phyloP scores from a whole-genome alignment of 495 filamentous ascomycete species.

The Delitschia confertaspora region DNA sequence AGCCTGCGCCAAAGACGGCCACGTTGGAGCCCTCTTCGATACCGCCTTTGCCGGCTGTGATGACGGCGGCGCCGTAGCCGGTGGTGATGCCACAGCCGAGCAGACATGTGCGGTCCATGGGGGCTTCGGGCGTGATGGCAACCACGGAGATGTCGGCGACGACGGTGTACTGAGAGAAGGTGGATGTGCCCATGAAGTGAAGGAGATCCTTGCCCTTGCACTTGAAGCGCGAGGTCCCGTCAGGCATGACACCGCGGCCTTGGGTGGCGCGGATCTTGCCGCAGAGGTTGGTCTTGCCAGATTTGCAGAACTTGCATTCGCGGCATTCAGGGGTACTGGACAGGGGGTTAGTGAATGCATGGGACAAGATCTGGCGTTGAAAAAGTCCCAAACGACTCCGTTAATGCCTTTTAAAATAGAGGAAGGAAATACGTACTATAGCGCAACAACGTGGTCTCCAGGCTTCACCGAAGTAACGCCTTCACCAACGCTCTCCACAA shows the following conservation, averaged over 20 bases:
- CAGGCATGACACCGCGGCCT: constrained; percentile 92
- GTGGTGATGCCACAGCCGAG: constrained; percentile 98
- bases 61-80: constrained; percentile 90
- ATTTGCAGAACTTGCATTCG: constrained; percentile 99
- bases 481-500: constrained; percentile 94
- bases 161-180: constrained; percentile 97
- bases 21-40: constrained; percentile 80
- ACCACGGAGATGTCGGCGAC: constrained; percentile 98
- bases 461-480: constrained; percentile 88
- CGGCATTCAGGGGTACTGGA: constrained; percentile 85
- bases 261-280: constrained; percentile 98
- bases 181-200: constrained; percentile 98
- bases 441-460: constrained; percentile 88
- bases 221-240: constrained; percentile 90
- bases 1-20: constrained; percentile 94
- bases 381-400: constrained; percentile 1
- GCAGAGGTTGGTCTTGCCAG: constrained; percentile 98
- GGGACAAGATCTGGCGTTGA: not conserved
- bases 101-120: constrained; percentile 91
- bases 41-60: constrained; percentile 61
- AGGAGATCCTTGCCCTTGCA: constrained; percentile 88
- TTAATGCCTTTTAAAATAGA: not conserved
- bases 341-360: not conserved
- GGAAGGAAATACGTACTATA: constrained; percentile 57
- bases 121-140: constrained; percentile 79